A percentile compares a stretch with the other conserved stretches of the same genome.
phyloP scores from a whole-genome alignment of 345 rosid genomes.

The Rhizophora apiculata region DNA sequence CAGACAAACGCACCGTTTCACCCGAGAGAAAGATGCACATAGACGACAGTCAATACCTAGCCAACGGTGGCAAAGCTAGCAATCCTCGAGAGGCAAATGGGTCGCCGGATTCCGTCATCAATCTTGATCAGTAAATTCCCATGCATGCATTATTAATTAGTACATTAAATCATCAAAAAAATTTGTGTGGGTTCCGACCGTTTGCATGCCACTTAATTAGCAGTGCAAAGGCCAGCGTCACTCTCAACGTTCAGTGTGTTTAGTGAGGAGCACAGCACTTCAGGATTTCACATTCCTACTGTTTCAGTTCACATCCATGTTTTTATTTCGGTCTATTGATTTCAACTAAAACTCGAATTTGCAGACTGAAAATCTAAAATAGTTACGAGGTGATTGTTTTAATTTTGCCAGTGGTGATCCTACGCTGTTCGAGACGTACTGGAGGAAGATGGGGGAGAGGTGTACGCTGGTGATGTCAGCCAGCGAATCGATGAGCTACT shows the following conservation, averaged over 20 bases:
- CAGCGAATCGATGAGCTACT: slow-evolving; percentile 77
- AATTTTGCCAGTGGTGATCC: slow-evolving; percentile 73
- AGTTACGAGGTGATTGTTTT: too few species aligned
- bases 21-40: not conserved
- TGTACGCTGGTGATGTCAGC: slow-evolving; percentile 63
- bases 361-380: too few species aligned
- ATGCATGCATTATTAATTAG: not conserved
- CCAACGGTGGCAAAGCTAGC: not conserved
- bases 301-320: too few species aligned
- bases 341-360: too few species aligned
- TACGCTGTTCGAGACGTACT: slow-evolving; percentile 63
- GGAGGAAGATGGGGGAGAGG: slow-evolving; percentile 60
- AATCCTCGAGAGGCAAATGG: not conserved
- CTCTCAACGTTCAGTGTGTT: too few species aligned
- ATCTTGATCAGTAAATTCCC: slow-evolving; percentile 42
- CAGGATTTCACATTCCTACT: too few species aligned
- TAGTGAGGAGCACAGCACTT: too few species aligned
- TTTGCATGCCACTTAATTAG: too few species aligned
- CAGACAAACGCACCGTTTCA: not conserved
- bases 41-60: not conserved
- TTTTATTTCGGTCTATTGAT: too few species aligned
- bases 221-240: too few species aligned
- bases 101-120: slow-evolving; percentile 28
- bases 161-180: too few species aligned
- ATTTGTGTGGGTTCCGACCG: too few species aligned